These are phyloP conservation scores for Aegilops tauschii DNA, from an alignment of 176 grass and related monocot genomes.

Conservation along the genomic window DNA sequence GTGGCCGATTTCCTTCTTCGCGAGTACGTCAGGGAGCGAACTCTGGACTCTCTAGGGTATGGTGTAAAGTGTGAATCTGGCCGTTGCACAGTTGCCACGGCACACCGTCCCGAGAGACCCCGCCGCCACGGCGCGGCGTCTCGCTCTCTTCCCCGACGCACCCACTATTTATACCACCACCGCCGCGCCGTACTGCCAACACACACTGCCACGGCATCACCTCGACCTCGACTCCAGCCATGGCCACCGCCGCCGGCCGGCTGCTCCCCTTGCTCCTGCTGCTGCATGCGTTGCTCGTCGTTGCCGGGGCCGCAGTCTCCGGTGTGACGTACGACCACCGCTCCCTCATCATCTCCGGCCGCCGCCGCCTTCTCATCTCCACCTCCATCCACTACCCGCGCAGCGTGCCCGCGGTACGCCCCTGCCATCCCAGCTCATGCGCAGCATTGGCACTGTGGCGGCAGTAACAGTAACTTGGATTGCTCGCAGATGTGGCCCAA, in stretches of 20 bases:
- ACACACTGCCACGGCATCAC: not conserved
- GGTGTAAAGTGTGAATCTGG: not conserved
- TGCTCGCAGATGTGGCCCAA: conserved; percentile 87
- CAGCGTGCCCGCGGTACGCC: conserved; percentile 75
- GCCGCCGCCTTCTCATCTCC: conserved; percentile 90
- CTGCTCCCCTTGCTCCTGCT: conserved; percentile 38
- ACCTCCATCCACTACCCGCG: conserved; percentile 98
- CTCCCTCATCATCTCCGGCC: conserved; percentile 91
- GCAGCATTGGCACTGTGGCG: not conserved
- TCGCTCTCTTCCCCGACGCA: not conserved
- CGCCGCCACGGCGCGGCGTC: not conserved
- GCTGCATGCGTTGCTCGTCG: conserved; percentile 6
- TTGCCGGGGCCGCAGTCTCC: not conserved
- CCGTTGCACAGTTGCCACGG: not conserved
- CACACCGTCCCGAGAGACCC: not conserved
- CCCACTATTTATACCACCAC: conserved; percentile 30
- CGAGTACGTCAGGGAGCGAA: not conserved
- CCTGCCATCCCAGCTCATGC: not conserved
- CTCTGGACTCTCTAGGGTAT: not conserved
- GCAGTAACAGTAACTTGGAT: not conserved
- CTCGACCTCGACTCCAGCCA: conserved; percentile 23
- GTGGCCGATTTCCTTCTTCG: not conserved
- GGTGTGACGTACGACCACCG: conserved; percentile 88
- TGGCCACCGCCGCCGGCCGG: not conserved
- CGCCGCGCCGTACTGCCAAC: not conserved